Conservation (phyloP, 441 rosid species). For the Pelargonium myrrhifolium region DNA sequence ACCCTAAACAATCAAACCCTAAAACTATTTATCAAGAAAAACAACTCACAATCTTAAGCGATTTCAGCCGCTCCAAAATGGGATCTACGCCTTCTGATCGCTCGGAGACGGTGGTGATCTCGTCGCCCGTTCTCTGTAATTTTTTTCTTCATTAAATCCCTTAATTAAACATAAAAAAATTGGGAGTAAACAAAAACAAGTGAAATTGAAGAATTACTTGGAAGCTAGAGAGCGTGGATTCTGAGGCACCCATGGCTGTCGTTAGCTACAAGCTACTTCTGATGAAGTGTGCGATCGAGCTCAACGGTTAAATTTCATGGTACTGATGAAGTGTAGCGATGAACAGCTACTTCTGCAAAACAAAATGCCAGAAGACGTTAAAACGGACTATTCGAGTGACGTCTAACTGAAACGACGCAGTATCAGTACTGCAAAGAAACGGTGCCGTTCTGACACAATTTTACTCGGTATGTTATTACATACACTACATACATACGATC, state of each 20-base stretch:
- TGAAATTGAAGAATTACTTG: conserved; percentile 28
- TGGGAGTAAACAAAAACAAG: background rate
- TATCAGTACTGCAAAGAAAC: background rate
- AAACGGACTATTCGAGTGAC: background rate
- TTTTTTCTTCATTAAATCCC: conserved; percentile 1
- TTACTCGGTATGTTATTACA: background rate
- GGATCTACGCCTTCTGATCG: conserved; percentile 58
- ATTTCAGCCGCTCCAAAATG: conserved; percentile 60
- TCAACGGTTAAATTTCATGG: conserved; percentile 3
- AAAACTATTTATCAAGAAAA: background rate
- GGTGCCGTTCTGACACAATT: background rate
- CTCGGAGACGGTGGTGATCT: conserved; percentile 73
- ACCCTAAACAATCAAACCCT: background rate
- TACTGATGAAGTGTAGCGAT: background rate
- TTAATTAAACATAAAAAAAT: background rate
- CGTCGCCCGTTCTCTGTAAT: conserved; percentile 37
- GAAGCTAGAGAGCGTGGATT: conserved; percentile 31
- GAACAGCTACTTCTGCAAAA: background rate
- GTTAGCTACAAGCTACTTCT: background rate
- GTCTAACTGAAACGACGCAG: background rate
- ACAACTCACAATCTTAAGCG: conserved; percentile 63
- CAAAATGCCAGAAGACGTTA: too few relatives aligned
- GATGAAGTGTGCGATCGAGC: background rate
- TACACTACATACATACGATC: too few relatives aligned
- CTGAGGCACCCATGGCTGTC: conserved; percentile 44